These are phyloP conservation scores for Gastrolobium bilobum DNA, from an alignment of 306 rosid genomes.

Conservation along the genomic window DNA sequence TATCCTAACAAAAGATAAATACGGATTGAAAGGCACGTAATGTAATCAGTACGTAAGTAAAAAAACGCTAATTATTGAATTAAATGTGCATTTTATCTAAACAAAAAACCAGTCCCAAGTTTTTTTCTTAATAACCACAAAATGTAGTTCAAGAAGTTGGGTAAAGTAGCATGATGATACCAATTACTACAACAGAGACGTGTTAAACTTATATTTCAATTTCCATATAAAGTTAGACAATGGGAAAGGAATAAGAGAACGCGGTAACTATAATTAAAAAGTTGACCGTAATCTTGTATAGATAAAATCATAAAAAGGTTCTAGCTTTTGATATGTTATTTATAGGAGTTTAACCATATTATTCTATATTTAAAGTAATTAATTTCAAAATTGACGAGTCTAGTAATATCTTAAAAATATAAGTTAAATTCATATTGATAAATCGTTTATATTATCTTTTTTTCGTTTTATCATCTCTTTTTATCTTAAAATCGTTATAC, in stretches of 20 bases:
- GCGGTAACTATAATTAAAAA: neutral
- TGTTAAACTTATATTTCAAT: neutral
- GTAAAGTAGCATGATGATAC: neutral
- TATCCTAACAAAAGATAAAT: neutral
- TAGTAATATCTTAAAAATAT: no score
- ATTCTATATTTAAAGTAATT: neutral
- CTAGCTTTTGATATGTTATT: neutral
- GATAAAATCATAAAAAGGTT: neutral
- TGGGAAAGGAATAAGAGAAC: neutral
- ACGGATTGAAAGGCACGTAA: neutral
- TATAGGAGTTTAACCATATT: neutral
- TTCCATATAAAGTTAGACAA: neutral
- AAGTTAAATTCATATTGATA: no score
- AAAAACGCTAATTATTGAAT: neutral
- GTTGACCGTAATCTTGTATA: constrained; percentile 13
- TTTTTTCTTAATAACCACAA: neutral
- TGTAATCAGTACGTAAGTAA: no score
- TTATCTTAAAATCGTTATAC: no score
- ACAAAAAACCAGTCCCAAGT: neutral
- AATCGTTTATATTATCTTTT: no score
- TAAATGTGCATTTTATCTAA: neutral
- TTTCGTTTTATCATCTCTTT: no score
- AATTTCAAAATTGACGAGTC: neutral
- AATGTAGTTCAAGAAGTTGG: neutral
- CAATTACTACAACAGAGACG: constrained; percentile 7